phyloP scores from a whole-genome alignment of 169 alveolate species.

The Toxoplasma gondii region DNA sequence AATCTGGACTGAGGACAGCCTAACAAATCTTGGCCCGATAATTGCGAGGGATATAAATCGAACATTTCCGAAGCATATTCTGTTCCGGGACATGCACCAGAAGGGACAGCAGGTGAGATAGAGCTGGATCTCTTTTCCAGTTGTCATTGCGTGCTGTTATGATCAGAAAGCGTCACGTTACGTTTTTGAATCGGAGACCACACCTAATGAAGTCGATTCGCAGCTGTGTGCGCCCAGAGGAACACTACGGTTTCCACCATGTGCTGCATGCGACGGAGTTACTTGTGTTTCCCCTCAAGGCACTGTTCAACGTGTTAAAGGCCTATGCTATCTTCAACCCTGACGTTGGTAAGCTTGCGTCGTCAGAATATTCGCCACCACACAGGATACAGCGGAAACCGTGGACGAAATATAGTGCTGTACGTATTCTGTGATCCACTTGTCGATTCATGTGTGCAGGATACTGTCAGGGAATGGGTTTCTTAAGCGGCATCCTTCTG shows the following conservation, averaged over 20 bases:
- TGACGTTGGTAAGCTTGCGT: conserved; percentile 91
- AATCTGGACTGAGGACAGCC: conserved; percentile 51
- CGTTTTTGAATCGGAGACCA: too few species aligned
- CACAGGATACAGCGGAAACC: neutral
- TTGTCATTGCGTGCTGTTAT: too few species aligned
- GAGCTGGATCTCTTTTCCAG: neutral
- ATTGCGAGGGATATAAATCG: conserved; percentile 92
- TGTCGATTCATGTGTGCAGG: conserved; percentile 18
- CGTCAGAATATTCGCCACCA: conserved; percentile 50
- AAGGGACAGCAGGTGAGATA: conserved; percentile 84
- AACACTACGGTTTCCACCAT: neutral
- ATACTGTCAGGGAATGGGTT: conserved; percentile 87
- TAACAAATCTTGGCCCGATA: conserved; percentile 76
- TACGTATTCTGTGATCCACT: too few species aligned
- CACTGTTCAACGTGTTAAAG: conserved; percentile 88
- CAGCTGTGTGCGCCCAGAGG: neutral
- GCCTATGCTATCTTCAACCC: conserved; percentile 87
- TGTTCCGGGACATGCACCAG: conserved; percentile 88
- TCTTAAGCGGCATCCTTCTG: conserved; percentile 89
- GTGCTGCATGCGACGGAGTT: neutral
- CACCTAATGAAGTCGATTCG: too few species aligned
- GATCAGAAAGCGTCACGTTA: too few species aligned
- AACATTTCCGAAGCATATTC: conserved; percentile 92
- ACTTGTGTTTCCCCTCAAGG: neutral
- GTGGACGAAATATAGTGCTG: neutral